Evolutionary conservation across 208 protist species (phyloP), one percentile per base, ranked within the genome.

Genomic region (Novymonas esmeraldas): DNA sequence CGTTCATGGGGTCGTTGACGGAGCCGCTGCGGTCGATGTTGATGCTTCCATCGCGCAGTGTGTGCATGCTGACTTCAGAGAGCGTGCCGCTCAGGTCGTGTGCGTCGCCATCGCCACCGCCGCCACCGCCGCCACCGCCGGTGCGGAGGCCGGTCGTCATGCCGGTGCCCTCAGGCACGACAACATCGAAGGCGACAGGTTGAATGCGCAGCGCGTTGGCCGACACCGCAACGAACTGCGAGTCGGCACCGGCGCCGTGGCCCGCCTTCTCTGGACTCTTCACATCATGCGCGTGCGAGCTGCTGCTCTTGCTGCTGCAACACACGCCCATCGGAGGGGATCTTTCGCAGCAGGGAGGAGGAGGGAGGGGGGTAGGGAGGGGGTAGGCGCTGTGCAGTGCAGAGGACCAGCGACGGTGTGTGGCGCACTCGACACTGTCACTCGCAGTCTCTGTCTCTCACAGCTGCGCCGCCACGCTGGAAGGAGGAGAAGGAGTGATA

Each of bases 31-130:
- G 48, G 39, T 64, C 64, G 18, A 38, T 31, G 2, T 57, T 36
- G 14, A 81, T 60, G 64, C 71, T 83, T 16, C 31, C 54, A 48
- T 89, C 83, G n/a, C 79, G 78, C 39, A 82, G 48, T 9, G 85
- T 87, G 76, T 84, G 66, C 62, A 93, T 75, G 59, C 73, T 88
- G 42, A 73, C 74, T 22, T 89, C 70, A 20, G 84, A 77, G 13
- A 63, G 60, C 10, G 69, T 72, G 33, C 74, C 54, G 61, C 71
- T 74, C 46, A 64, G 46, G 64, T 73, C 67, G 38, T 55, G 49
- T 39, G 42, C n/a, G 9, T 41, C 33, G 52, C 20, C 22, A n/a
- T 46, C 55, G 9, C 22, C 39, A 16, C 1, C 33, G 16, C 5
- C 18, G 33, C 10, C 51, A 7, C 41, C 44, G 22, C 14, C 45